Base-by-base conservation (phyloP, 805 yeast genomes). In the Naumovozyma castellii region DNA sequence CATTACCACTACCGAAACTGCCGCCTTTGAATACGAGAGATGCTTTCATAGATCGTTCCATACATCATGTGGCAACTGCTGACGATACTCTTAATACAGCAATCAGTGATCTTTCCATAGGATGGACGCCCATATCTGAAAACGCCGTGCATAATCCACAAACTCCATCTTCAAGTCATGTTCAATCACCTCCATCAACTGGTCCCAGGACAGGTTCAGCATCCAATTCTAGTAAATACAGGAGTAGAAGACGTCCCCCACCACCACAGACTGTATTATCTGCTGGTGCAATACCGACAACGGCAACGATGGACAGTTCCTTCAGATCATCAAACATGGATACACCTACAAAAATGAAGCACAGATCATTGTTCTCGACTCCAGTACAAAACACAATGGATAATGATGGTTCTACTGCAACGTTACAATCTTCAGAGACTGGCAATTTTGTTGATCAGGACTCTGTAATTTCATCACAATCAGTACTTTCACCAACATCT, bases 21-120 rank as follows among this genome's bases (percentile, higher is more conserved):
- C 62, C 63, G 15, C 63, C 63, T 5, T 43, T 58, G 32, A 42
- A 47, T 19, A 57, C 61, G 8, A 39, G 51, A 29, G 43, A 41
- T 14, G 44, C 53, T 8, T 48, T 50, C 34, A 34, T 37, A 4
- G 57, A 51, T 8, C 31, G 22, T 25, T 4, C 27, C 10, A 22
- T 6, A 22, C 27, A 22, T 22, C 27, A 22, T 22, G 10, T 22
- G 10, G 10, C 27, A 22, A 22, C 27, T n/a, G n/a, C 12, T 22
- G 32, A 29, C 5, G 15, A n/a, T 12, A n/a, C 14, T 29, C 5
- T n/a, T 8, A 29, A 27, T 5, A 5, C 18, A n/a, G 37, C 27
- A 4, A 5, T 35, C 14, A 50, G 41, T 5, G 47, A 45, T 14
- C 32, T 45, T 3, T 39, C 54, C 2, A 51, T 51, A 25, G 56